These are phyloP conservation scores for Paraphaeosphaeria minitans DNA, from an alignment of 2,329 filamentous ascomycete genomes.

Conservation along the genomic window DNA sequence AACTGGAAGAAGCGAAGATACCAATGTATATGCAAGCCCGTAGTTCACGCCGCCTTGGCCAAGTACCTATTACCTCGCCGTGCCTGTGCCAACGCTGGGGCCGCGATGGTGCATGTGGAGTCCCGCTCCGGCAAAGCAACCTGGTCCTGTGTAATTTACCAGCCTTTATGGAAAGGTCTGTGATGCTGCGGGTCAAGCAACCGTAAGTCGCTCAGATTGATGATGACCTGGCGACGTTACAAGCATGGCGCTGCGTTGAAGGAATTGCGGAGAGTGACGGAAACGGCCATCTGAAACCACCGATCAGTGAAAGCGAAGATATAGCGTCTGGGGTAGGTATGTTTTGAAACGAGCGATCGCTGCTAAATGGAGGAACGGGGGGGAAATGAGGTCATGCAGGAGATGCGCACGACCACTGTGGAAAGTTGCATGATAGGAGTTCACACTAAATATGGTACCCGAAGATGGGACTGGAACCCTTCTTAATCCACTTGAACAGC, in stretches of 20 bases:
- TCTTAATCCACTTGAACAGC: neutral
- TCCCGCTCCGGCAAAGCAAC: neutral
- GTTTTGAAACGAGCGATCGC: slow-evolving; percentile 13
- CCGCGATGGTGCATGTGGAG: neutral
- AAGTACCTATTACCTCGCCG: slow-evolving; percentile 1
- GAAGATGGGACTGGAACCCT: neutral
- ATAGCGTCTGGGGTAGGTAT: slow-evolving; percentile 5
- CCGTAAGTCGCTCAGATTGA: slow-evolving; percentile 6
- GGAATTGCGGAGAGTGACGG: slow-evolving; percentile 11
- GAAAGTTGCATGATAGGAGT: neutral
- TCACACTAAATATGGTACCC: neutral
- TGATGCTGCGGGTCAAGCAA: neutral
- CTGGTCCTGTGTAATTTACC: neutral
- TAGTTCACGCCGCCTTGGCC: neutral
- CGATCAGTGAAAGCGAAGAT: slow-evolving; percentile 4
- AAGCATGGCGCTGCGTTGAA: neutral
- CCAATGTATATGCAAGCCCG: slow-evolving; percentile 9
- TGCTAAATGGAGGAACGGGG: slow-evolving; percentile 1
- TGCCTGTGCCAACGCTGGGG: neutral
- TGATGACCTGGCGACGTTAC: neutral
- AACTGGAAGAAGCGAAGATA: neutral
- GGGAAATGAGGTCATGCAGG: slow-evolving; percentile 11
- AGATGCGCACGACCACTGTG: neutral
- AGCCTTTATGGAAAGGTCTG: no score
- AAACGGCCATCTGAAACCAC: neutral